Evolutionary conservation across 1,139 yeast species (phyloP), one percentile per base, ranked within the genome.

Genomic region (Suhomyces panamericanus): DNA sequence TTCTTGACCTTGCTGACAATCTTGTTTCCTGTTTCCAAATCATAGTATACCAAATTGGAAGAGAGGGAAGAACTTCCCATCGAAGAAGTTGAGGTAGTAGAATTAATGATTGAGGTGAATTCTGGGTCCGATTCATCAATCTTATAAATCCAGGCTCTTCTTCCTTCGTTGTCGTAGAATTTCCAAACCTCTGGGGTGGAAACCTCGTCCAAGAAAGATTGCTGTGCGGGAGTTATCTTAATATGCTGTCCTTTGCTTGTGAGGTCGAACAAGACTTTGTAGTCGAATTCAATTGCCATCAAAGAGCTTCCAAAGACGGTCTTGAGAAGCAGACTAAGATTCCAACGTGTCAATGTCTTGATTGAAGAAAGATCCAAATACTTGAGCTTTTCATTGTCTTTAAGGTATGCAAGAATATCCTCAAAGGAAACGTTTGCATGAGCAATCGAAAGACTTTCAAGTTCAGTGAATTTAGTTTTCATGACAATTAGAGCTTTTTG

Each of bases 81-180:
- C 2, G 35, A 22, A 13, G 44, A 29, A 4, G 45, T 40, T 12
- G 41, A 33, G 15, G 17, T 38, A n/a, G 51, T 50, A 7, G 63
- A 59, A 38, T 62, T 56, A 16, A 66, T 37, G 35, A 69, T 61
- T 49, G 64, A 63, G 51, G 63, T 63, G 53, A 64, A 67, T 13
- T 66, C 66, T 4, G 70, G 66, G 47, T 70, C 69, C 3, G 54
- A 48, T 14, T 64, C 56, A 13, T 69, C 75, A 20, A 81, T 66
- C 57, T 78, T 80, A 60, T 81, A 85, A 16, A 87, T 63, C 96
- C 96, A 89, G n/a, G 87, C 83, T 49, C 96, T 73, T 51, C 96
- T 74, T 6, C 96, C 95, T 64, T 72, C 81, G 57, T 70, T 81
- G 62, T 66, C 84, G 55, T 64, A 80, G 56, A 71, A 75, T 59